Evolutionary conservation across 495 filamentous ascomycete species (phyloP), one percentile per base, ranked within the genome.

Genomic region (Rusavskia elegans): DNA sequence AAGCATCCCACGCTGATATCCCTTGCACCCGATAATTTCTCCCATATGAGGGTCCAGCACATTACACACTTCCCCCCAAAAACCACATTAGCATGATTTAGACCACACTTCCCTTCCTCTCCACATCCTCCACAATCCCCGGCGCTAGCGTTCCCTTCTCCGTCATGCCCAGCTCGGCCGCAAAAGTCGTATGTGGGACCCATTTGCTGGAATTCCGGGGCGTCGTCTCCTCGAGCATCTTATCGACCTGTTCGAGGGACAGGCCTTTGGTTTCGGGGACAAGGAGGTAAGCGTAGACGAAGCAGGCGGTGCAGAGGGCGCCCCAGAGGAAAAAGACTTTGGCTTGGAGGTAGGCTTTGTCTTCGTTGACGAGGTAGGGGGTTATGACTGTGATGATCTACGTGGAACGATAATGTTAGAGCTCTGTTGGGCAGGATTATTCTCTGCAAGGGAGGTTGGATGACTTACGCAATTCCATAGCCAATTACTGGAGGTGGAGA

Each of bases 281-380:
- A 42, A 87, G 68, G 71, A 84, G 77, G 71, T 78, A 88, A 49
- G 83, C 77, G 71, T 81, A 88, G 59, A 85, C 21, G 53, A 82
- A 70, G 57, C 76, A 80, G 53, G 66, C 50, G 38, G 74, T 70
- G 71, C 83, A 84, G 48, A 83, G 78, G 44, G 70, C 70, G 44
- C 82, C 83, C 83, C 83, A 87, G 58, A 86, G 72, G 67, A 85
- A 87, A 73, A 89, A 89, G 59, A 89, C 80, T 57, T 81, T 82
- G 62, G 79, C 71, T 54, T 76, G 76, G 45, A 89, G 69, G 67
- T 86, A 81, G 55, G 75, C 82, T 49, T 76, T 66, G 48, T 76
- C 70, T 27, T 60, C 52, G 61, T 77, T 79, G 23, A 83, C 77
- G 68, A 87, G 79, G 73, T 84, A 86, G 23, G 83, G 83, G 4